Evolutionary conservation across 2,329 filamentous ascomycete species (phyloP).

Genomic region (Phaeoacremonium minimum): DNA sequence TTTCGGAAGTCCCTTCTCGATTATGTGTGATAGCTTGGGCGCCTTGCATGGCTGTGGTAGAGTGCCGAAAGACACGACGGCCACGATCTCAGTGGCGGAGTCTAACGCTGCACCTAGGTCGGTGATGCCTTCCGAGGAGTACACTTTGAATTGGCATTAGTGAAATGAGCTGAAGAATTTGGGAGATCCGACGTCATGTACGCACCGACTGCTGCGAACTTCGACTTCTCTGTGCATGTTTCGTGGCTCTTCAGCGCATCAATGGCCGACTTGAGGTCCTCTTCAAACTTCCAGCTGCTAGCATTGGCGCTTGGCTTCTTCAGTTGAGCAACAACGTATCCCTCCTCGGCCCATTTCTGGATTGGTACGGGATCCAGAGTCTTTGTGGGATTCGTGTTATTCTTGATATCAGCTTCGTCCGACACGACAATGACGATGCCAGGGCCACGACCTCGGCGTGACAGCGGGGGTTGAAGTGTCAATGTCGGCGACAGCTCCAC

Average conservation of each 20-base stretch:
- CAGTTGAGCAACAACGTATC: conserved; percentile 58
- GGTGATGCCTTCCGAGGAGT: background rate
- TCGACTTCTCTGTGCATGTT: background rate
- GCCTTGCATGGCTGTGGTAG: conserved; percentile 1
- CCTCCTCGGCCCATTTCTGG: conserved; percentile 69
- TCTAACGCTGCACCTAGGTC: background rate
- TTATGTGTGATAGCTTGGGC: conserved; percentile 12
- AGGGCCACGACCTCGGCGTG: conserved; percentile 19
- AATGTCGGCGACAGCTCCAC: no score
- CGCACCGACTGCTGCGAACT: conserved; percentile 1
- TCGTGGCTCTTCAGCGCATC: background rate
- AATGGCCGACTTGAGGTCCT: conserved; percentile 6
- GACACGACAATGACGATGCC: conserved; percentile 16
- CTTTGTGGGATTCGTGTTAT: conserved; percentile 13
- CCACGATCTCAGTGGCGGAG: conserved; percentile 6
- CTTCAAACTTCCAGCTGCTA: conserved; percentile 24
- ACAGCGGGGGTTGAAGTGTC: no score
- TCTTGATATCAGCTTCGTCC: conserved; percentile 9
- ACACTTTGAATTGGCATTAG: background rate
- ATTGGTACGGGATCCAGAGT: conserved; percentile 46
- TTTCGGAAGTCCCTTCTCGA: conserved; percentile 13
- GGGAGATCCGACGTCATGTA: background rate
- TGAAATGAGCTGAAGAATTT: conserved; percentile 1
- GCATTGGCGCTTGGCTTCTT: conserved; percentile 18
- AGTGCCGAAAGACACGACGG: conserved; percentile 11